Evolutionary conservation across 2,329 filamentous ascomycete genomes (phyloP).

Genomic region (Nectriaceae sp.): DNA sequence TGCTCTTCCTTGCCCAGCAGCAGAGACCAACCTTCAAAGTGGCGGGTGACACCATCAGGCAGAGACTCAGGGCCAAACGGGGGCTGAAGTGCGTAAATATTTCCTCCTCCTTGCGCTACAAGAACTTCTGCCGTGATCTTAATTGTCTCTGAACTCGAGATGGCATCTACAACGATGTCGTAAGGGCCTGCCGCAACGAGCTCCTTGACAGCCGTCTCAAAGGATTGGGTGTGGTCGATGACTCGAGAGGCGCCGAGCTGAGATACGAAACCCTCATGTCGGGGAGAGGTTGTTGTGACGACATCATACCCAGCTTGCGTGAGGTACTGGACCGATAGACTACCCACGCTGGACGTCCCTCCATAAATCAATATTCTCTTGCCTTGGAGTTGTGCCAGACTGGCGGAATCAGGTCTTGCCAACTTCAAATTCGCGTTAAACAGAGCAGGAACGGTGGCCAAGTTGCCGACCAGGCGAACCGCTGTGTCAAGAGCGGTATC

Average conservation of each 20-base stretch:
- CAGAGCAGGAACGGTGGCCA: slow-evolving; percentile 17
- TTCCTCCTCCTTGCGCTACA: slow-evolving; percentile 12
- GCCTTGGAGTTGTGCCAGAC: slow-evolving; percentile 3
- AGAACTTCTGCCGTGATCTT: slow-evolving; percentile 16
- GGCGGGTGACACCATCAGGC: slow-evolving; percentile 12
- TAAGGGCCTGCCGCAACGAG: slow-evolving; percentile 14
- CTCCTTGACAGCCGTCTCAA: slow-evolving; percentile 3
- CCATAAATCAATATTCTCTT: slow-evolving; percentile 18
- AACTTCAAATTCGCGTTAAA: slow-evolving; percentile 17
- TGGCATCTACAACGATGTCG: slow-evolving; percentile 15
- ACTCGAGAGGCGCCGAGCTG: slow-evolving; percentile 11
- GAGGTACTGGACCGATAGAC: slow-evolving; percentile 17
- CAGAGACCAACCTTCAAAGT: slow-evolving; percentile 22
- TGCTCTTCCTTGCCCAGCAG: slow-evolving; percentile 18
- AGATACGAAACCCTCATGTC: slow-evolving; percentile 15
- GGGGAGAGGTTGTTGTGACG: slow-evolving; percentile 19
- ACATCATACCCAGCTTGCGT: slow-evolving; percentile 20
- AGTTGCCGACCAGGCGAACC: slow-evolving; percentile 18
- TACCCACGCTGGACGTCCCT: slow-evolving; percentile 20
- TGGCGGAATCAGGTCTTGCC: slow-evolving; percentile 8
- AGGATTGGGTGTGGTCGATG: slow-evolving; percentile 9
- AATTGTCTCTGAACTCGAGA: slow-evolving; percentile 15
- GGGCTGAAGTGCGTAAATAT: slow-evolving; percentile 19
- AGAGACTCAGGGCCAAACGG: slow-evolving; percentile 14
- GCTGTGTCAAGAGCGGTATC: slow-evolving; percentile 13